A percentile compares a stretch with the other conserved stretches of the same genome.
phyloP scores from a whole-genome alignment of 257 asterid genomes.

The Solanum chilense region DNA sequence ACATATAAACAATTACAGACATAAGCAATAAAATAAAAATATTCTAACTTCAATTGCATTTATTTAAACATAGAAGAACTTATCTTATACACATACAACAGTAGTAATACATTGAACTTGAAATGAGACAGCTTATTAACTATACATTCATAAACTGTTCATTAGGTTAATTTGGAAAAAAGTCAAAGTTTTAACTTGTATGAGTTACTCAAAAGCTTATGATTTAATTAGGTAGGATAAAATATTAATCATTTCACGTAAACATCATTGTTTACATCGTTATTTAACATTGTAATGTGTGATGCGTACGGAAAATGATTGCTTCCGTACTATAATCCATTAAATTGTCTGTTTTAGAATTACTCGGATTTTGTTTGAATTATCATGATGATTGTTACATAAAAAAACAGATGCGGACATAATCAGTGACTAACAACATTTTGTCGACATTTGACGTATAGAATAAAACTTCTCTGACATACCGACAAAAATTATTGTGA shows the following conservation, averaged over 20 bases:
- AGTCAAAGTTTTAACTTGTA: neutral
- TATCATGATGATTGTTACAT: too few relatives aligned
- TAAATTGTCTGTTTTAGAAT: too few relatives aligned
- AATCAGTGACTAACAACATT: neutral
- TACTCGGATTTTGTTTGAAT: too few relatives aligned
- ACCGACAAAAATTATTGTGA: neutral
- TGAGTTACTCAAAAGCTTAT: neutral
- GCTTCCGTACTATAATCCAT: too few relatives aligned
- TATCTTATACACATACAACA: neutral
- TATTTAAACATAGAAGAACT: too few relatives aligned
- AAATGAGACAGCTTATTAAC: accelerated
- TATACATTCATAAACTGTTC: neutral
- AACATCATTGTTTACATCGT: neutral
- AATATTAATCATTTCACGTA: neutral
- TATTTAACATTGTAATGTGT: neutral
- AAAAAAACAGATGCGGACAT: neutral
- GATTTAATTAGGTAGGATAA: neutral
- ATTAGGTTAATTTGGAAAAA: neutral
- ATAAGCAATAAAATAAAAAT: neutral
- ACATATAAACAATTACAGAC: neutral
- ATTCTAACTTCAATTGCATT: neutral
- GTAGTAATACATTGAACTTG: neutral
- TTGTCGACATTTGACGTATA: neutral
- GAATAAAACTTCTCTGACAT: neutral
- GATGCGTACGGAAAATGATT: neutral